Evolutionary conservation across 495 filamentous ascomycete species (phyloP).

Genomic region (Halenospora varia): DNA sequence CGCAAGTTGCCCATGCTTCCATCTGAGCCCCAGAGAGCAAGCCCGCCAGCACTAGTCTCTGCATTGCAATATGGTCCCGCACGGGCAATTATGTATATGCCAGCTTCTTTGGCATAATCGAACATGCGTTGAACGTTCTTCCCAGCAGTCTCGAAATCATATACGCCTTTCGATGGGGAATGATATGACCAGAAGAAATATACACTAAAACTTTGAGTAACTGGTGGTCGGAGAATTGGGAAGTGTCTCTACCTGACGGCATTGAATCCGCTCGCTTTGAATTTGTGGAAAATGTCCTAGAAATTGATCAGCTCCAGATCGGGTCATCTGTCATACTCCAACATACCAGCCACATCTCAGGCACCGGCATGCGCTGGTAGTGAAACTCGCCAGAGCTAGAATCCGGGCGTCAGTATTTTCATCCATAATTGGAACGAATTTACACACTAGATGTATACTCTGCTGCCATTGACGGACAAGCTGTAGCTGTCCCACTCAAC

Average conservation of each 20-base stretch:
- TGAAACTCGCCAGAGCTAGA: conserved; percentile 51
- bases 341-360: conserved; percentile 37
- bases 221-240: neutral
- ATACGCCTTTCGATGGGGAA: conserved; percentile 42
- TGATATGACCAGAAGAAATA: conserved; percentile 59
- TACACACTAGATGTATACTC: conserved; percentile 42
- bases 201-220: conserved; percentile 25
- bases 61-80: conserved; percentile 59
- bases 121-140: conserved; percentile 53
- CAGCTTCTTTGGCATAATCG: conserved; percentile 55
- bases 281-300: conserved; percentile 54
- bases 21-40: conserved; percentile 48
- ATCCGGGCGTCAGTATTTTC: neutral
- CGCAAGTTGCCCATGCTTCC: conserved; percentile 43
- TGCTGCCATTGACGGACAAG: conserved; percentile 46
- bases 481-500: conserved; percentile 46
- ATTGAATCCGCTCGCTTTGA: conserved; percentile 53
- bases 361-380: conserved; percentile 53
- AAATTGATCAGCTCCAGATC: neutral
- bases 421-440: neutral
- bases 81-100: conserved; percentile 55
- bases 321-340: neutral
- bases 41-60: conserved; percentile 44
- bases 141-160: conserved; percentile 54
- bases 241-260: conserved; percentile 33